A percentile compares a stretch with the other conserved stretches of the same genome.
Conservation (phyloP, 495 filamentous ascomycete species). For the Viridothelium virens region DNA sequence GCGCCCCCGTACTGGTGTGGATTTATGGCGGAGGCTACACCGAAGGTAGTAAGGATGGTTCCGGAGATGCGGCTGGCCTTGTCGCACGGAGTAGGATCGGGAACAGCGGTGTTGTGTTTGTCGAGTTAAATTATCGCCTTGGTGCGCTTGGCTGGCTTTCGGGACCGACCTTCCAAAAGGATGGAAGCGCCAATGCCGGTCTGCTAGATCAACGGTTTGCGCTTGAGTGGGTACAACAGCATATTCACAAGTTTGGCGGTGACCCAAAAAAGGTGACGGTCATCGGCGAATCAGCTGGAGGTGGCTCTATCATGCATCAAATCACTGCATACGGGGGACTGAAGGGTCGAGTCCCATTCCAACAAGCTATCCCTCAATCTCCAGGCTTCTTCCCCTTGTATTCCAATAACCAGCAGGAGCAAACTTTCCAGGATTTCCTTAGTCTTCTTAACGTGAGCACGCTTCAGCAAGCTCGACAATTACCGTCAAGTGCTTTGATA, state of each 20-base stretch:
- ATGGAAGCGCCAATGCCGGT: constrained; percentile 54
- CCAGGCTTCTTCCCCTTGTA: constrained; percentile 40
- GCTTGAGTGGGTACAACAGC: constrained; percentile 61
- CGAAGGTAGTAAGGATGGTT: constrained; percentile 25
- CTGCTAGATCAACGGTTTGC: constrained; percentile 62
- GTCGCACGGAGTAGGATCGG: constrained; percentile 20
- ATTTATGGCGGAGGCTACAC: constrained; percentile 35
- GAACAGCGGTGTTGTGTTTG: constrained; percentile 23
- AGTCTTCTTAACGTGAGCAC: constrained; percentile 43
- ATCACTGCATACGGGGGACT: constrained; percentile 43
- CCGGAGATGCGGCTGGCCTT: constrained; percentile 30
- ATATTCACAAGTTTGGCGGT: constrained; percentile 65
- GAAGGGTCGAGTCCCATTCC: constrained; percentile 32
- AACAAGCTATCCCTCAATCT: constrained; percentile 40
- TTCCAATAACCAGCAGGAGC: constrained; percentile 38
- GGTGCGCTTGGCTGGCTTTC: constrained; percentile 61
- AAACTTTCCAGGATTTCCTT: constrained; percentile 41
- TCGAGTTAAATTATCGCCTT: constrained; percentile 37
- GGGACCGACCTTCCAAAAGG: constrained; percentile 36
- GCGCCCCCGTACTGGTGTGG: constrained; percentile 35
- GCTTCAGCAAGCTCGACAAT: constrained; percentile 43
- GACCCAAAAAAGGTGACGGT: constrained; percentile 56
- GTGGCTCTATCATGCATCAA: constrained; percentile 57
- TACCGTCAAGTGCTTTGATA: constrained; percentile 42
- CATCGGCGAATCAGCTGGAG: constrained; percentile 63